Evolutionary conservation across 768 basidiomycete genomes (phyloP), one percentile per base, ranked within the genome.

Genomic region (Lentinula detonsa): DNA sequence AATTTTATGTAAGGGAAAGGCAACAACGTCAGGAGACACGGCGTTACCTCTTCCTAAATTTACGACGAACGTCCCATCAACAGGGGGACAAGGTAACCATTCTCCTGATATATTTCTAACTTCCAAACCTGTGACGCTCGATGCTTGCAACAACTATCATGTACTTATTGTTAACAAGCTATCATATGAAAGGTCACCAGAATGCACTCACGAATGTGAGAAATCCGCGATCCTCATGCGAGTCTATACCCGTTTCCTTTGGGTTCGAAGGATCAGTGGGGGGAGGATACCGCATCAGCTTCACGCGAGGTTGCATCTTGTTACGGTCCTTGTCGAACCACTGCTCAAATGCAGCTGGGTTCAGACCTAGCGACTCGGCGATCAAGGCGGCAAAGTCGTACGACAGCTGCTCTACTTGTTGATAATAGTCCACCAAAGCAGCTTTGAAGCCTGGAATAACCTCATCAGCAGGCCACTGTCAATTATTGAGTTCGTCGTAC

Each of bases 41-140:
- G 78, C 39, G 37, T 34, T 23, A 75, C 83, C 81, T 67, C 82
- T 82, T 84, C 76, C 65, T 82, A 42, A 39, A 33, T 50, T 85
- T 10, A 85, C 77, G 18, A 85, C 81, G 63, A 85, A 82, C 0
- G 83, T 84, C n/a, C 78, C 75, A 1, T 77, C 76, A 33, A 82
- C 77, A n/a, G 84, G 83, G 0, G 79, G 78, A 8, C 73, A 81
- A 62, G 82, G 76, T 54, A 85, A 81, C 84, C 83, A 85, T 63
- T 81, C 70, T 0, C 84, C 83, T 0, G 77, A 69, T 34, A 81
- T 68, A 68, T 84, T 85, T 63, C 83, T 81, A 8, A 84, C 84
- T 66, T 85, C 82, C 43, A 85, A 72, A 10, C 84, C 84, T 3
- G 74, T 77, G 51, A 84, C 81, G 3, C 75, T 69, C 11, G 84